Evolutionary conservation across 2,329 filamentous ascomycete species (phyloP).

Genomic region (Metarhizium robertsii): DNA sequence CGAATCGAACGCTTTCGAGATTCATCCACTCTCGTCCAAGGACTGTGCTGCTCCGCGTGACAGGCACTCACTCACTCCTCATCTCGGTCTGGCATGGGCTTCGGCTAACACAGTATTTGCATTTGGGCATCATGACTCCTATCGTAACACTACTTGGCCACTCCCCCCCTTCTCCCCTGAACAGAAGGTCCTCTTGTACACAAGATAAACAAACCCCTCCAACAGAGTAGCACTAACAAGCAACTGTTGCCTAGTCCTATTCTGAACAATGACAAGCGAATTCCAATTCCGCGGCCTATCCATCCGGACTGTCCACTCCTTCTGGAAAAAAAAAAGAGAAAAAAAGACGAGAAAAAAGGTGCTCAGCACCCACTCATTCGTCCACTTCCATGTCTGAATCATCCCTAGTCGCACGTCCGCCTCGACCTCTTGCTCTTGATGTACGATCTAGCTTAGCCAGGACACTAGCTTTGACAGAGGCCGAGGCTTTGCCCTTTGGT

Average conservation of each 20-base stretch:
- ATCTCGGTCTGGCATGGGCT: too few species aligned
- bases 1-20: background rate
- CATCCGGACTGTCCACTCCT: background rate
- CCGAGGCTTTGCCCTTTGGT: slow-evolving; percentile 12
- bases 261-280: background rate
- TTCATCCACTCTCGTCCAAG: background rate
- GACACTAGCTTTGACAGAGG: slow-evolving; percentile 16
- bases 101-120: background rate
- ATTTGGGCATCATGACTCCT: background rate
- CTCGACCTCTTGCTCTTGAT: slow-evolving; percentile 17
- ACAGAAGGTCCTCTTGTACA: background rate
- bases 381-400: slow-evolving; percentile 26
- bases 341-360: background rate
- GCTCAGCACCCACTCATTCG: slow-evolving; percentile 13
- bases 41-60: too few species aligned
- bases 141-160: background rate
- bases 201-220: background rate
- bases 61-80: too few species aligned
- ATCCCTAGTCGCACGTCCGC: slow-evolving; percentile 15
- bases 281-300: background rate
- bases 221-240: background rate
- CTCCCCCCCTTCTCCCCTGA: background rate
- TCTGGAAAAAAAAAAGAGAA: background rate
- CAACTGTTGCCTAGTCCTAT: background rate
- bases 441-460: slow-evolving; percentile 12